phyloP scores from a whole-genome alignment of 2,329 filamentous ascomycete species.

The Colletotrichum sp. region DNA sequence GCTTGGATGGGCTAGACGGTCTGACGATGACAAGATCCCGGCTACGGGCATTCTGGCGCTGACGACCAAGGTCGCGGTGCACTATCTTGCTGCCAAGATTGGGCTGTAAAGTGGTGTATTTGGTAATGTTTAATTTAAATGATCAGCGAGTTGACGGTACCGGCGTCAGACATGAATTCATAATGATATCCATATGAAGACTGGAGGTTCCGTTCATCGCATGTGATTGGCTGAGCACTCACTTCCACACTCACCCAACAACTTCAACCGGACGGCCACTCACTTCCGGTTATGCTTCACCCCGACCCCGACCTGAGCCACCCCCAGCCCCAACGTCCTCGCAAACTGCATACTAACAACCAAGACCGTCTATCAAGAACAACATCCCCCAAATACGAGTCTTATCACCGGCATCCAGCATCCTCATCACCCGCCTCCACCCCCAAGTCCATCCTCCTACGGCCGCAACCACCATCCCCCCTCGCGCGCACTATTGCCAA shows the following conservation, averaged over 20 bases:
- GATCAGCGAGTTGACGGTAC: neutral
- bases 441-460: neutral
- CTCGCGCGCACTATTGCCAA: neutral
- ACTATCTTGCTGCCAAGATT: neutral
- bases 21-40: constrained; percentile 3
- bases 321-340: neutral
- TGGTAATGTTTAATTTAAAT: neutral
- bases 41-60: neutral
- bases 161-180: neutral
- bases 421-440: neutral
- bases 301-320: neutral
- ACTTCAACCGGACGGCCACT: neutral
- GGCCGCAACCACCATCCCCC: neutral
- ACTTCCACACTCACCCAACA: neutral
- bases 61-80: neutral
- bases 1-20: constrained; percentile 2
- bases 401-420: neutral
- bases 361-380: neutral
- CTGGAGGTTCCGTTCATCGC: neutral
- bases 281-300: fast-evolving
- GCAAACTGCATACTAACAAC: neutral
- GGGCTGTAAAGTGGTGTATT: neutral
- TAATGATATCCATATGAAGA: neutral
- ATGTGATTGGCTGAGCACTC: neutral
- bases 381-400: neutral